phyloP scores from a whole-genome alignment of 2,329 filamentous ascomycete genomes.

The Juglanconis oblonga region DNA sequence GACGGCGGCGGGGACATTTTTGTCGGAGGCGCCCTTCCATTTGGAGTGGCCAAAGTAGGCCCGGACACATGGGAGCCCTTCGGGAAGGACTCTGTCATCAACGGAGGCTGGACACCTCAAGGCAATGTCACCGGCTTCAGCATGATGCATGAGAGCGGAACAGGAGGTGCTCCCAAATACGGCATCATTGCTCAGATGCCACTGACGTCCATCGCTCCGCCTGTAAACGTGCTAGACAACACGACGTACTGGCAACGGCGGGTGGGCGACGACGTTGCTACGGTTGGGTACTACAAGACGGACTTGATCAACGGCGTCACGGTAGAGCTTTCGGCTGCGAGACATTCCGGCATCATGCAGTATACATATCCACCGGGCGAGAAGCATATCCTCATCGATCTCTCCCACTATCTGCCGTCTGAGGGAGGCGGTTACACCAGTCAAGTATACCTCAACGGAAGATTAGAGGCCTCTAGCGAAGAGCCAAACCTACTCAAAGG shows the following conservation, averaged over 20 bases:
- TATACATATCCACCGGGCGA: constrained; percentile 46
- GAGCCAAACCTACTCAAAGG: constrained; percentile 35
- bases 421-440: constrained; percentile 41
- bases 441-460: constrained; percentile 34
- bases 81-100: constrained; percentile 24
- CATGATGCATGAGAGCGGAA: constrained; percentile 55
- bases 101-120: constrained; percentile 36
- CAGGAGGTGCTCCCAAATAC: constrained; percentile 58
- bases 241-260: constrained; percentile 43
- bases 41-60: constrained; percentile 43
- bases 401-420: constrained; percentile 46
- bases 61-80: constrained; percentile 34
- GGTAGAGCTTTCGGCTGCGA: constrained; percentile 46
- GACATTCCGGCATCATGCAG: constrained; percentile 48
- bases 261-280: constrained; percentile 37
- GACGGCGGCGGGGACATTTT: constrained; percentile 43
- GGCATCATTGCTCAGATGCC: constrained; percentile 51
- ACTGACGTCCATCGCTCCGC: constrained; percentile 35
- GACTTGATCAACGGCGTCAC: constrained; percentile 45
- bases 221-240: constrained; percentile 46
- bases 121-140: constrained; percentile 48
- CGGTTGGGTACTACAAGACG: constrained; percentile 53
- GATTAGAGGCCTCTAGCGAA: constrained; percentile 27
- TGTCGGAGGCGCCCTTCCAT: constrained; percentile 40
- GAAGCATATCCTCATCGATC: constrained; percentile 42